These are phyloP conservation scores for Penstemon davidsonii DNA, from an alignment of 257 asterid genomes.

Conservation along the genomic window DNA sequence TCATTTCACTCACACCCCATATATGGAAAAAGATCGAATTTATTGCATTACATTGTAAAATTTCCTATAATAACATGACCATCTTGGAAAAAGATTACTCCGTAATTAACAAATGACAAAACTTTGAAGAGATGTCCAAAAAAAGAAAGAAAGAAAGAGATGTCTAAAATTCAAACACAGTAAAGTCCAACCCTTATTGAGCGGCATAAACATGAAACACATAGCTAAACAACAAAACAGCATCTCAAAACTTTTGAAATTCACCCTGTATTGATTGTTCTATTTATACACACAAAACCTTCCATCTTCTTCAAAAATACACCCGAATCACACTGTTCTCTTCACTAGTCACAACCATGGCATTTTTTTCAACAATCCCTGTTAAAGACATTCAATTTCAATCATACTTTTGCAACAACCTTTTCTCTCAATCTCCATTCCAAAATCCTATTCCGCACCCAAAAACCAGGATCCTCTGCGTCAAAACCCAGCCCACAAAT, in stretches of 20 bases:
- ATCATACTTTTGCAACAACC: slow-evolving; percentile 10
- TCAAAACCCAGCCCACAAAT: slow-evolving; percentile 33
- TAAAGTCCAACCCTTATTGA: slow-evolving; percentile 20
- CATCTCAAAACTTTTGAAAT: slow-evolving; percentile 29
- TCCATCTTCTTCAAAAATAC: background rate
- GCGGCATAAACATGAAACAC: slow-evolving; percentile 9
- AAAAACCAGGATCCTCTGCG: slow-evolving; percentile 18
- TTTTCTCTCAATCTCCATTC: background rate
- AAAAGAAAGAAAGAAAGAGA: background rate
- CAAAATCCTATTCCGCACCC: slow-evolving; percentile 7
- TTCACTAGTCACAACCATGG: slow-evolving; percentile 37
- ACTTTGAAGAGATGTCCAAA: background rate
- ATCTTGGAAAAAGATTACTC: no score
- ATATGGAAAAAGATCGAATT: background rate
- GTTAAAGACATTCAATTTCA: slow-evolving; percentile 29
- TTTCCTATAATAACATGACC: background rate
- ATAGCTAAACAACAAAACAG: slow-evolving; percentile 34
- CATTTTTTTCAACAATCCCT: slow-evolving; percentile 35
- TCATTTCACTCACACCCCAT: background rate
- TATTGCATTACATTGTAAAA: background rate
- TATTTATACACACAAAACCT: background rate
- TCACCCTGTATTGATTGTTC: background rate
- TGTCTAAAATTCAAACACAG: background rate
- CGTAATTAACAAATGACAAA: no score
- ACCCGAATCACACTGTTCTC: background rate